Base-by-base conservation (phyloP, 352 stramenopile species). In the Phytophthora foliorum region DNA sequence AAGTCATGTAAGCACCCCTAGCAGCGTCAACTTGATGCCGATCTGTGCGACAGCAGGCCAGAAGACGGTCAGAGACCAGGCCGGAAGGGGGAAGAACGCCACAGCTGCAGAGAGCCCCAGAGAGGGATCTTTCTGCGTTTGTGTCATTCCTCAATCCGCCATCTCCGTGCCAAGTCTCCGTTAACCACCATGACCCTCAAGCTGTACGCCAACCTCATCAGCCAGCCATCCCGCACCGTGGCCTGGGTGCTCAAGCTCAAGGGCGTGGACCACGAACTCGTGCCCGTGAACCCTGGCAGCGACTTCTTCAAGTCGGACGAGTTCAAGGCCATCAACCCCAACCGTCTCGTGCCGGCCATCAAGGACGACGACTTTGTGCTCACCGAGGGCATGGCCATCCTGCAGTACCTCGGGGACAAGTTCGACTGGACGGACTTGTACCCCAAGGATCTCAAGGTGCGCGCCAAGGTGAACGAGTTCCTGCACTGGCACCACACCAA, bases 401-500 rank as follows among this genome's bases (percentile, higher is more conserved):
- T 89, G 25, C 70, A 75, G 58, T 89, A 90, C 57, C 32, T 90
- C 16, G 71, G 71, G 2, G 73, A 88, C 67, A 88, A 82, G 69
- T 80, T 63, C 57, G 65, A 75, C 45, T 90, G 82, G 82, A 86
- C 63, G 24, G 78, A 87, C 41, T 34, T 87, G 48, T 89, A 88
- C 57, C 82, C 82, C 10, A 78, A 69, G 42, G 60, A 88, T 11
- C 19, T 72, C 21, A 62, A 77, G 58, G 63, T 70, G 11, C 80
- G 77, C 38, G 80, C 82, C 56, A 89, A 91, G 75, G 67, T 89
- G 42, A 77, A 91, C 64, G 68, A 91, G 71, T 89, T 87, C 69
- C 49, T 91, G 57, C 78, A 91, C 75, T 91, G 80, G 82, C 80
- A 91, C 69, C 82, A 91, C 78, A 86, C 69, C 29, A 84, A 82